Percentiles rank a stretch among this genome's conserved stretches.
Evolutionary conservation across 345 rosid genomes (phyloP).

Genomic region (Aethionema arabicum): DNA sequence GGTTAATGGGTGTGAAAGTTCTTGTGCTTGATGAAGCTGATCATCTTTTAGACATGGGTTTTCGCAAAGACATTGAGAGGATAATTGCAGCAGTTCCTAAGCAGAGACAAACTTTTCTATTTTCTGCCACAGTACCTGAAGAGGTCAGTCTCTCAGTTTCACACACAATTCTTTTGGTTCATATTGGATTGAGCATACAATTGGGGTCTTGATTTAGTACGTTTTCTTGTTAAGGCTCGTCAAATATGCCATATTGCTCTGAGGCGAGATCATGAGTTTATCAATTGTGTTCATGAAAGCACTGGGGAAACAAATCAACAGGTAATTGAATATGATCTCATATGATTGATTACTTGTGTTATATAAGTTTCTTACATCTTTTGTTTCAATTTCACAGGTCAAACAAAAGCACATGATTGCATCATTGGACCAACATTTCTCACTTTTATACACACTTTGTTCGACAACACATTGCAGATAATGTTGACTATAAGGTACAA

Average conservation of each 20-base stretch:
- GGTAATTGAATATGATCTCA: conserved; percentile 37
- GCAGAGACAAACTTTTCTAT: conserved; percentile 87
- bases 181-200: no score
- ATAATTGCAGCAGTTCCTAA: conserved; percentile 82
- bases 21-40: conserved; percentile 98
- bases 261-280: conserved; percentile 85
- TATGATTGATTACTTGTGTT: background rate
- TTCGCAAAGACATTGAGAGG: conserved; percentile 84
- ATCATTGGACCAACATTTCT: conserved; percentile 70
- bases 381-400: conserved; percentile 53
- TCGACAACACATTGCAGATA: conserved; percentile 72
- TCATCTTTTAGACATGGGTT: conserved; percentile 95
- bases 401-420: conserved; percentile 73
- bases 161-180: conserved; percentile 10
- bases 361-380: background rate
- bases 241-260: conserved; percentile 89
- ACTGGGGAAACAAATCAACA: conserved; percentile 79
- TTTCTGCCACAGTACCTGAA: conserved; percentile 92
- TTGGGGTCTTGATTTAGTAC: no score
- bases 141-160: conserved; percentile 55
- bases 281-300: conserved; percentile 88
- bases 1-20: conserved; percentile 88
- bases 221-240: conserved; percentile 57
- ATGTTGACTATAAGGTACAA: conserved; percentile 76
- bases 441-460: conserved; percentile 65